phyloP scores from a whole-genome alignment of 106 monocot genomes.

The Narthecium ossifragum region DNA sequence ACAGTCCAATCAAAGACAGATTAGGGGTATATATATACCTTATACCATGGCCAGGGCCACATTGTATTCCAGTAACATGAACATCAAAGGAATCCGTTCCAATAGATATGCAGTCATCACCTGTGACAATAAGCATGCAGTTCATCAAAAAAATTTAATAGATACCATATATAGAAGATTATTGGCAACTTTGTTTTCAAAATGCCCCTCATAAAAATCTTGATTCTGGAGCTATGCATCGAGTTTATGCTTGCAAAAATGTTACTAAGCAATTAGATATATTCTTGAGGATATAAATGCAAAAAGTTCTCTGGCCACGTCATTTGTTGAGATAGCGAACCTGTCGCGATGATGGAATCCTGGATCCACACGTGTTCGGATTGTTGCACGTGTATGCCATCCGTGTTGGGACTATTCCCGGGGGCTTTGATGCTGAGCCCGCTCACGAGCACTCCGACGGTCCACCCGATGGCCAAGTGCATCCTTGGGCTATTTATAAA shows the following conservation, averaged over 20 bases:
- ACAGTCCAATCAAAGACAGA: no score
- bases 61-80: not conserved
- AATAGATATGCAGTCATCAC: conserved; percentile 24
- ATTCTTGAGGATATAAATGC: no score
- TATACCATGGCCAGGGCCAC: conserved; percentile 32
- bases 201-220: no score
- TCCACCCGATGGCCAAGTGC: not conserved
- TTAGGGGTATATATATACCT: conserved; percentile 21
- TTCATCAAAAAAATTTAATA: no score
- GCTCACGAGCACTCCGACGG: not conserved
- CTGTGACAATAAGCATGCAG: no score
- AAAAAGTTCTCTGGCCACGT: no score
- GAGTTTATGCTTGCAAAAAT: no score
- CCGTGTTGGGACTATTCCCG: conserved; percentile 18
- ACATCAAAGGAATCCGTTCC: not conserved
- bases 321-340: no score
- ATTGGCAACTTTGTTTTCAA: no score
- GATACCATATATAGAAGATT: no score
- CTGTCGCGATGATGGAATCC: conserved; percentile 4
- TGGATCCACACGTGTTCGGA: not conserved
- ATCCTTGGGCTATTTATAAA: not conserved
- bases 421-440: conserved; percentile 3
- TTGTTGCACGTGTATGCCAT: conserved; percentile 11
- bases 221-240: no score
- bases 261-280: no score